Base-by-base conservation (phyloP, 179 eudicot genomes). In the Sideroxylon spinosum region DNA sequence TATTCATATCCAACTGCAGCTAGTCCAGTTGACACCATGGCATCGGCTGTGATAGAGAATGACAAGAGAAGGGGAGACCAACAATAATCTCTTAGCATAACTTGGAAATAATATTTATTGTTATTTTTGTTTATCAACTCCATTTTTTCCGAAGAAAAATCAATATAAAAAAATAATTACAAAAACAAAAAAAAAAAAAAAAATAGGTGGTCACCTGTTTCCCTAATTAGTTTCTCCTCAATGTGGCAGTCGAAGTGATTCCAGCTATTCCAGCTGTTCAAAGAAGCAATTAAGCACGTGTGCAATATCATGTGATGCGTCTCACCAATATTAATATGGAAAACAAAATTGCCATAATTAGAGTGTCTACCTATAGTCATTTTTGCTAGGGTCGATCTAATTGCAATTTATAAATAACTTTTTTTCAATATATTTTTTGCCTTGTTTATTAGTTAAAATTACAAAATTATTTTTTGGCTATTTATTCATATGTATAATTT, bases 261-360 rank as follows among this genome's bases (percentile, higher is more conserved):
- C 94, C 94, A 92, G 78, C 97, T 92, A 73, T 90, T 92, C 97
- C 97, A 92, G 72, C 97, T 90, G 82, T 52, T 37, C 74, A 71
- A 37, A 52, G 0, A 50, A 6, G 20, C 25, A 2, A 49, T 55
- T 52, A 71, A n/a, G 11, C 19, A 68, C 16, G 11, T 22, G 4
- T 12, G 22, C 14, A 11, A n/a, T n/a, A n/a, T 23, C 23, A 20
- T 20, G 3, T 0, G 4, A 0, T 62, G 20, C 23, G 13, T n/a
- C 20, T 6, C 14, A 25, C 65, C 23, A 1, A 10, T 61, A 0
- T 25, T 20, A 16, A 2, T 19, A 6, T 1, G 37, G 37, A 29
- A 29, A 29, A 29, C 37, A 29, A 29, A 29, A 29, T 29, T 29
- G 37, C 37, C 1, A 1, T 37, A 37, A 37, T 37, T 37, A 37